Conservation (phyloP, 2,329 filamentous ascomycete species). For the Colletotrichum tropicicola region DNA sequence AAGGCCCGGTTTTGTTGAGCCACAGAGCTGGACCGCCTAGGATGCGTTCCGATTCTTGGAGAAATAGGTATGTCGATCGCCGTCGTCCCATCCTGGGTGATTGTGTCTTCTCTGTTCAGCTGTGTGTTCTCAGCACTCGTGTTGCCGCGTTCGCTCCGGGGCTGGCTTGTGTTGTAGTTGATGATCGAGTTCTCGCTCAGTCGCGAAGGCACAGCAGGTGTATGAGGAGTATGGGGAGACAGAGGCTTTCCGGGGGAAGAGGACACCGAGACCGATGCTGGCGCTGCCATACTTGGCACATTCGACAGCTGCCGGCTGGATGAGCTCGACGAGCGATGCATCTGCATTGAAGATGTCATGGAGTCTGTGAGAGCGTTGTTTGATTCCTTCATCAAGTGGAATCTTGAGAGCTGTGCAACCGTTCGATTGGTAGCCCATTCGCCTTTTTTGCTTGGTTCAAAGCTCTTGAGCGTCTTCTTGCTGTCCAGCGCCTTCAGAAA, state of each 20-base stretch:
- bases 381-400: slow-evolving; percentile 88
- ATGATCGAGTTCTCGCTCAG: slow-evolving; percentile 89
- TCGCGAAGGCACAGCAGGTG: slow-evolving; percentile 92
- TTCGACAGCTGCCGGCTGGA: slow-evolving; percentile 69
- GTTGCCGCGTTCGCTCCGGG: slow-evolving; percentile 35
- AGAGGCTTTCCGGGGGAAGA: slow-evolving; percentile 91
- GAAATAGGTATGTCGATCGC: slow-evolving; percentile 81
- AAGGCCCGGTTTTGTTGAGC: slow-evolving; percentile 68
- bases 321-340: slow-evolving; percentile 84
- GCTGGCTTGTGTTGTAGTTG: slow-evolving; percentile 61
- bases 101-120: slow-evolving; percentile 46
- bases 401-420: slow-evolving; percentile 82
- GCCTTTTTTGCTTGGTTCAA: slow-evolving; percentile 73
- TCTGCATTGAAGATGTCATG: slow-evolving; percentile 87
- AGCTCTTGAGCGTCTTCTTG: slow-evolving; percentile 85
- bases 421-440: slow-evolving; percentile 79
- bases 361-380: slow-evolving; percentile 91
- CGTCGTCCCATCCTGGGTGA: slow-evolving; percentile 63
- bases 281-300: slow-evolving; percentile 72
- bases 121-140: slow-evolving; percentile 35
- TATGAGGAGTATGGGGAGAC: slow-evolving; percentile 90
- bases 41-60: slow-evolving; percentile 65
- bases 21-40: slow-evolving; percentile 74
- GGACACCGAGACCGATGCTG: slow-evolving; percentile 82
- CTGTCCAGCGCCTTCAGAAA: slow-evolving; percentile 90